Base-by-base conservation (phyloP, 2,329 filamentous ascomycete genomes). In the Trichoderma sp. region DNA sequence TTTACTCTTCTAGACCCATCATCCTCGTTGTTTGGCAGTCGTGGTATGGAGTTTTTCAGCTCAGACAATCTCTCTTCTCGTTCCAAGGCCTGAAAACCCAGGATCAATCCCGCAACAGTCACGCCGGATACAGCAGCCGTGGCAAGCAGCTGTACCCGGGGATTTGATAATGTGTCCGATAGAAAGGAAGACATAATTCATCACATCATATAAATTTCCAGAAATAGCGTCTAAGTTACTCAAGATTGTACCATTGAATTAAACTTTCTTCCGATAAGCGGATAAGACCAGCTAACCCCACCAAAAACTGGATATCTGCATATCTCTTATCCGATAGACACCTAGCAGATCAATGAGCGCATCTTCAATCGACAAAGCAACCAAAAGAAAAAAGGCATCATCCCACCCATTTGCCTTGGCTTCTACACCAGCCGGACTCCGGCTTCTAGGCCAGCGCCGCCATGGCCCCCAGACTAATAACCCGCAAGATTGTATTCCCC, bases 41-140 rank as follows among this genome's bases (percentile, higher is more conserved):
- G 72, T 8, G 87, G 87, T 56, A 90, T 90, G 0, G 87, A 88
- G 70, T 80, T 82, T 77, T 91, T 91, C 11, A 91, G 80, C 68
- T 85, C 80, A 51, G 83, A 81, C 5, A 90, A 76, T 37, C 84
- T 83, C 72, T 85, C 84, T 70, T 85, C 82, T 34, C 86, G 78
- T 70, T 85, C 83, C n/a, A 89, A 77, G 49, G 83, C 83, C 77
- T 91, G 89, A 73, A 88, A 89, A 24, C 87, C 86, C 16, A 91
- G 79, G 37, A 91, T 83, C 8, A 87, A 81, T n/a, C 83, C 83
- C 2, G 88, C 88, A 30, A 86, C 88, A 0, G 88, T 82, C 10
- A 84, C 85, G 21, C 88, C 89, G 0, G 88, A 90, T 16, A 87
- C 80, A 26, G 92, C 82, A 2, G 92, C 92, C 0, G 92, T 93